phyloP scores from a whole-genome alignment of 2,329 filamentous ascomycete species.

The Aureobasidium lini region DNA sequence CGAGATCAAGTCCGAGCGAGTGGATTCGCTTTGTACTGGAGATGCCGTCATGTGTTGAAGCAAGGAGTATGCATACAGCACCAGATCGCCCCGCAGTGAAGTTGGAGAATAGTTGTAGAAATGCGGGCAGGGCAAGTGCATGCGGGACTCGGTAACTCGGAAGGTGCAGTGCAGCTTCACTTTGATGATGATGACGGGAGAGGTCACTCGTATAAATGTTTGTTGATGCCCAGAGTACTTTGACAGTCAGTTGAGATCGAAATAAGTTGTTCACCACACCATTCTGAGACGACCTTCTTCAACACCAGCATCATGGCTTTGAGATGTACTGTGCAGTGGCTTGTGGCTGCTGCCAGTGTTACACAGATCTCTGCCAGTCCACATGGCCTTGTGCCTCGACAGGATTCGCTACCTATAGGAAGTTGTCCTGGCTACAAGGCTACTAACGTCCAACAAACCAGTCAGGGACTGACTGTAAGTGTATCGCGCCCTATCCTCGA shows the following conservation, averaged over 20 bases:
- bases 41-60: conserved; percentile 1
- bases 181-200: not conserved
- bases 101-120: not conserved
- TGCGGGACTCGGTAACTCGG: not conserved
- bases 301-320: not conserved
- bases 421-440: conserved; percentile 62
- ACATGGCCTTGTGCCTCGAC: conserved; percentile 10
- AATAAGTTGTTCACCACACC: not conserved
- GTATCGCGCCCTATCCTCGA: not conserved
- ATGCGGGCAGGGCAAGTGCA: not conserved
- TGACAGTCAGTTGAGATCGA: not conserved
- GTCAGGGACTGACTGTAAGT: conserved; percentile 50
- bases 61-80: conserved; percentile 3
- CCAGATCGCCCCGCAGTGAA: not conserved
- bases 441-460: conserved; percentile 45
- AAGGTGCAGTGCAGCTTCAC: not conserved
- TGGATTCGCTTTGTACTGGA: not conserved
- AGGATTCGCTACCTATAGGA: conserved; percentile 12
- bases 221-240: not conserved
- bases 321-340: not conserved
- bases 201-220: not conserved
- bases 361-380: conserved; percentile 2
- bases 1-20: conserved; percentile 3
- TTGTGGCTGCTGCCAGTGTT: conserved; percentile 1
- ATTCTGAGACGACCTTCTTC: not conserved